Percentiles rank a stretch among this genome's conserved stretches.
Conservation (phyloP, 805 yeast genomes). For the Wickerhamiella cacticola region DNA sequence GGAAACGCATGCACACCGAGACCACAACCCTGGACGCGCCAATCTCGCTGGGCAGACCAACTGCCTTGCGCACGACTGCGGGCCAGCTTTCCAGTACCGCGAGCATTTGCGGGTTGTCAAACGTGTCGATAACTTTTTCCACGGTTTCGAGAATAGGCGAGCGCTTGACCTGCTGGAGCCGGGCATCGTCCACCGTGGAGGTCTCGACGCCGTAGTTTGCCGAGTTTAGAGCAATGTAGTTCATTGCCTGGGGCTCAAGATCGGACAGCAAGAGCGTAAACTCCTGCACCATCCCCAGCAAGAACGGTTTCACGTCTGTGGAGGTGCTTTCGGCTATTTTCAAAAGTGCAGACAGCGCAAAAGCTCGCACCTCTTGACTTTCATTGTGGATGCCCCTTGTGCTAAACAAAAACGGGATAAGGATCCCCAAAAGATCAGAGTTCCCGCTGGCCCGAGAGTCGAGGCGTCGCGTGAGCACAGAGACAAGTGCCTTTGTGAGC, state of each 20-base stretch:
- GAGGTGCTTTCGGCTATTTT: conserved; percentile 58
- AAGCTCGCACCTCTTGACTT: conserved; percentile 69
- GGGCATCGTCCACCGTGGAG: conserved; percentile 61
- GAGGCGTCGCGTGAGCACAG: conserved; percentile 27
- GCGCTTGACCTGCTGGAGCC: conserved; percentile 57
- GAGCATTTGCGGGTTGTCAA: conserved; percentile 42
- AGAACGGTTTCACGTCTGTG: conserved; percentile 44
- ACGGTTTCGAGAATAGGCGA: conserved; percentile 87
- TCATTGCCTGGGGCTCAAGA: conserved; percentile 80
- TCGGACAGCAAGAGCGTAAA: conserved; percentile 66
- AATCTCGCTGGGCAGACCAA: conserved; percentile 85
- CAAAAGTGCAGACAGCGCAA: conserved; percentile 67
- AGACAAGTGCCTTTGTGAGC: conserved; percentile 42
- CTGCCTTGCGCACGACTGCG: conserved; percentile 49
- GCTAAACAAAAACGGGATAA: conserved; percentile 73
- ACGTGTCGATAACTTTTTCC: conserved; percentile 50
- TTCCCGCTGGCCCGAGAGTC: conserved; percentile 41
- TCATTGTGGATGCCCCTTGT: conserved; percentile 68
- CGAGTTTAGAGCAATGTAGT: conserved; percentile 77
- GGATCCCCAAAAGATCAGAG: conserved; percentile 37
- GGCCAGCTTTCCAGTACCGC: conserved; percentile 41
- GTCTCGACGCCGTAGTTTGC: conserved; percentile 68
- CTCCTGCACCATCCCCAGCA: conserved; percentile 56
- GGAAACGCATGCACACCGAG: conserved; percentile 47
- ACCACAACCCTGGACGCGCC: conserved; percentile 69